These are phyloP conservation scores for Abrus pulchellus DNA, from an alignment of 306 rosid species.

Conservation along the genomic window DNA sequence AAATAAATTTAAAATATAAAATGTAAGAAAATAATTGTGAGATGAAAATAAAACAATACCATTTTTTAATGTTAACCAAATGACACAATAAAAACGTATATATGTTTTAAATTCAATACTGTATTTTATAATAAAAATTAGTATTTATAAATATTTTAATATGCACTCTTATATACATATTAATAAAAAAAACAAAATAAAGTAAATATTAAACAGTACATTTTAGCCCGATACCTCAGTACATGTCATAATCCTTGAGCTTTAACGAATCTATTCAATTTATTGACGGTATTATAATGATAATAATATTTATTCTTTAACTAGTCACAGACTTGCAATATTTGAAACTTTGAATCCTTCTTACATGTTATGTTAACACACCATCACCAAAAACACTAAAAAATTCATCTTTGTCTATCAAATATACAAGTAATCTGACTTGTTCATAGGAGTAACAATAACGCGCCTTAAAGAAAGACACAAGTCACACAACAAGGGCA, in stretches of 20 bases:
- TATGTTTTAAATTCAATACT: no score
- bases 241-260: background rate
- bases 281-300: slow-evolving; percentile 2
- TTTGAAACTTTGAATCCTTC: slow-evolving; percentile 1
- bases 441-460: slow-evolving; percentile 23
- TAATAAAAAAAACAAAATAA: background rate
- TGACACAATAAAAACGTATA: no score
- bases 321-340: background rate
- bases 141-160: no score
- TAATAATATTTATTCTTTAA: slow-evolving; percentile 10
- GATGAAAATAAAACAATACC: no score
- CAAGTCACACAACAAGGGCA: background rate
- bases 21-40: no score
- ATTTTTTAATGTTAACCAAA: no score
- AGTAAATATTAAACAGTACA: background rate
- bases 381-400: background rate
- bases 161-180: no score
- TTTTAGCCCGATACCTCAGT: background rate
- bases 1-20: no score
- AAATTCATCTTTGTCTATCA: background rate
- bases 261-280: slow-evolving; percentile 1
- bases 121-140: no score
- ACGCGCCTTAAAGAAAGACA: background rate
- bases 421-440: slow-evolving; percentile 36
- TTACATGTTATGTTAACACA: background rate